These are phyloP conservation scores for Grifola frondosa DNA, from an alignment of 1,284 basidiomycete species.

Conservation along the genomic window DNA sequence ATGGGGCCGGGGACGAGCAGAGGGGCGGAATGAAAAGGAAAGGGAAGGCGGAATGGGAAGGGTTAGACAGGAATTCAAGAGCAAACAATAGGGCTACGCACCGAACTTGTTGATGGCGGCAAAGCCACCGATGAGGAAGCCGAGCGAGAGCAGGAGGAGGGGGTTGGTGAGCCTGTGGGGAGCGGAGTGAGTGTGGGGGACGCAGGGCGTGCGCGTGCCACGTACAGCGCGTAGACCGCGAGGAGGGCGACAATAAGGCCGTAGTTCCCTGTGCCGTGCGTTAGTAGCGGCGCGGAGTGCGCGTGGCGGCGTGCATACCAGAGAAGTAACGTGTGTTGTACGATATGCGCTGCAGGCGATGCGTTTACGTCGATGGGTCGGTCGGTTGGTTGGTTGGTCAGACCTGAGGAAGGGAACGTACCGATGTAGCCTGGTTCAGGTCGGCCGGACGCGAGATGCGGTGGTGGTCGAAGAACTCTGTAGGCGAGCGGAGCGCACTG, in stretches of 20 bases:
- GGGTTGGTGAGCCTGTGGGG: conserved; percentile 69
- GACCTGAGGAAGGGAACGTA: conserved; percentile 34
- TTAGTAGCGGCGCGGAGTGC: neutral
- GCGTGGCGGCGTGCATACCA: conserved; percentile 38
- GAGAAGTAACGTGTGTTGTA: conserved; percentile 96
- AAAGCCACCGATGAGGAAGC: conserved; percentile 92
- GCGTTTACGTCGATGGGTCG: neutral
- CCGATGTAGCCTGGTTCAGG: conserved; percentile 67
- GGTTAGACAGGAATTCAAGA: conserved; percentile 1
- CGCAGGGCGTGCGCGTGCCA: conserved; percentile 15
- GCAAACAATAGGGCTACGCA: conserved; percentile 40
- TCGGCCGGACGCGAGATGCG: conserved; percentile 82
- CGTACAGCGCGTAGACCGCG: conserved; percentile 88
- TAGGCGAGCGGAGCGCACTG: conserved; percentile 75
- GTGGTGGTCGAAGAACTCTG: conserved; percentile 89
- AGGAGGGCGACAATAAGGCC: conserved; percentile 79
- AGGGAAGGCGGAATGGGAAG: neutral
- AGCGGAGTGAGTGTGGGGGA: neutral
- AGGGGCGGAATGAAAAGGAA: conserved; percentile 1
- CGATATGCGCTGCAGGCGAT: conserved; percentile 70
- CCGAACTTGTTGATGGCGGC: conserved; percentile 88
- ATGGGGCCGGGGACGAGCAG: neutral
- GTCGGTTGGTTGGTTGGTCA: neutral
- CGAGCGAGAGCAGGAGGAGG: conserved; percentile 79
- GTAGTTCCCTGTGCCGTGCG: conserved; percentile 72